Conservation (phyloP, 805 yeast species). For the Pichia exigua region DNA sequence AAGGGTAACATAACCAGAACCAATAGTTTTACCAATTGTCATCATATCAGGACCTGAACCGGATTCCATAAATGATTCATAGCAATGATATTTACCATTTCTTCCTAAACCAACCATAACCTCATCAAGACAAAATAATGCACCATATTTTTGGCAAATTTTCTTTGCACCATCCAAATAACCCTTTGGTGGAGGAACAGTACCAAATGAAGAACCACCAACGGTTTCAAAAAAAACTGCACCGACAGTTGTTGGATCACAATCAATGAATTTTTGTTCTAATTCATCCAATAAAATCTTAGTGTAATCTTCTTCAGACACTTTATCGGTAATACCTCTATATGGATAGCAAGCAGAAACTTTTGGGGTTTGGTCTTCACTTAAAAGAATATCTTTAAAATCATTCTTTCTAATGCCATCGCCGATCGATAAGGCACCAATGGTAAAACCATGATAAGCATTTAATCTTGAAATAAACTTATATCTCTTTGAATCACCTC, state of each 20-base stretch:
- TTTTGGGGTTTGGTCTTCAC: constrained; percentile 22
- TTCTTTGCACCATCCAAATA: constrained; percentile 37
- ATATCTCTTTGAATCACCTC: constrained; percentile 33
- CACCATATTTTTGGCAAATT: constrained; percentile 90
- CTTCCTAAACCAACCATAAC: constrained; percentile 64
- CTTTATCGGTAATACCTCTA: constrained; percentile 13
- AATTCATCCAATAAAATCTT: constrained; percentile 30
- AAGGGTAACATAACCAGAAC: constrained; percentile 43
- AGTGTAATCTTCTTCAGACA: constrained; percentile 31
- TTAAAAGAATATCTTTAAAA: constrained; percentile 23
- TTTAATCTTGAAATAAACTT: constrained; percentile 37
- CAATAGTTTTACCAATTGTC: constrained; percentile 44
- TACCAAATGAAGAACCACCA: constrained; percentile 38
- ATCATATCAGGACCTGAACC: constrained; percentile 41
- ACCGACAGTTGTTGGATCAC: constrained; percentile 37
- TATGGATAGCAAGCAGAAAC: constrained; percentile 21
- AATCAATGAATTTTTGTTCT: constrained; percentile 32
- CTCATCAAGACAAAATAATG: constrained; percentile 87
- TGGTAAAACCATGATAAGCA: constrained; percentile 44
- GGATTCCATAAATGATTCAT: constrained; percentile 34
- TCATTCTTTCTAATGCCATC: constrained; percentile 30
- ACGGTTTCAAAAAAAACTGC: constrained; percentile 38
- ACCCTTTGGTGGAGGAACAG: constrained; percentile 37
- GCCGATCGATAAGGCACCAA: constrained; percentile 39
- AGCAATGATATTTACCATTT: constrained; percentile 37